A percentile compares a stretch with the other conserved stretches of the same genome.
Conservation (phyloP, 345 rosid genomes). For the Syzygium jambos region DNA sequence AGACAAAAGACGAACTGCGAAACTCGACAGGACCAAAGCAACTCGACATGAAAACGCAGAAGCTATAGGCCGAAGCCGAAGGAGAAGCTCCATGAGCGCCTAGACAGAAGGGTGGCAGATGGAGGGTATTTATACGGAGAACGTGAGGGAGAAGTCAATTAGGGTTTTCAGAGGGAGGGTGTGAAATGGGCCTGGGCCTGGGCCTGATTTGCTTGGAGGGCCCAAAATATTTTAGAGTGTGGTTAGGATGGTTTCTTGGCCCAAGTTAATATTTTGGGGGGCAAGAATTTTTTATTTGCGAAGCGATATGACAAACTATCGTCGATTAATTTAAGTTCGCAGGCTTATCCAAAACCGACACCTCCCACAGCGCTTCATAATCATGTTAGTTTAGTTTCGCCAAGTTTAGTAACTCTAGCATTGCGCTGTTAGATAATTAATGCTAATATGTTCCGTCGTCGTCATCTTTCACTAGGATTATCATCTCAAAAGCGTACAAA, state of each 20-base stretch:
- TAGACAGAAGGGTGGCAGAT: too few relatives aligned
- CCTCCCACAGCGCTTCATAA: not conserved
- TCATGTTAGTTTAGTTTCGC: not conserved
- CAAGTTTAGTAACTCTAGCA: not conserved
- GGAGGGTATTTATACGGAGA: not conserved
- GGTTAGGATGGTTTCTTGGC: not conserved
- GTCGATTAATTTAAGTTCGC: not conserved
- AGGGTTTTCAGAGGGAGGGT: not conserved
- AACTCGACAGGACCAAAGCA: not conserved
- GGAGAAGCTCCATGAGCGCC: not conserved
- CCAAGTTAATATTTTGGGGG: not conserved
- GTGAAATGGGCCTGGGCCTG: not conserved
- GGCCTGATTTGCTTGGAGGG: not conserved
- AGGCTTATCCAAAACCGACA: not conserved
- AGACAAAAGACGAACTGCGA: not conserved
- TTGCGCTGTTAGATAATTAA: not conserved
- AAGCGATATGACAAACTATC: not conserved
- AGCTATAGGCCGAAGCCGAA: not conserved
- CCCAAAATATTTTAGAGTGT: not conserved
- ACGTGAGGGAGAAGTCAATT: not conserved
- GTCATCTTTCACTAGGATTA: not conserved
- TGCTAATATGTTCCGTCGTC: not conserved
- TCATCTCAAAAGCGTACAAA: not conserved
- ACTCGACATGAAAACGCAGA: not conserved
- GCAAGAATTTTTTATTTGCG: not conserved